phyloP scores from a whole-genome alignment of 495 filamentous ascomycete species.

The Chaetomium cochliodes region DNA sequence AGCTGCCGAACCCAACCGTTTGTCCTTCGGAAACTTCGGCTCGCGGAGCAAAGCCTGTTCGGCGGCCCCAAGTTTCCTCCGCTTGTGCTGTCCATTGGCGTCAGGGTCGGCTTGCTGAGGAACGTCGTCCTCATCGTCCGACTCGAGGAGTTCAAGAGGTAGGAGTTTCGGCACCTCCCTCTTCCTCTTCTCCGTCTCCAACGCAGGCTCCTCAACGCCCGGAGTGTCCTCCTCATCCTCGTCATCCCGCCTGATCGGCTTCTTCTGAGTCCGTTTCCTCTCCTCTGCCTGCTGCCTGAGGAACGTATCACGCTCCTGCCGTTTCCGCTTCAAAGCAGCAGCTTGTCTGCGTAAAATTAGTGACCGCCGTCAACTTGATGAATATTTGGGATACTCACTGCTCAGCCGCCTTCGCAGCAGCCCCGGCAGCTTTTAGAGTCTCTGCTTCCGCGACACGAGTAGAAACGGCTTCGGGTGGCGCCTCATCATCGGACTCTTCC shows the following conservation, averaged over 20 bases:
- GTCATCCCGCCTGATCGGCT: constrained; percentile 11
- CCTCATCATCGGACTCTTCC: constrained; percentile 45
- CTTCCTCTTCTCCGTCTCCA: constrained; percentile 31
- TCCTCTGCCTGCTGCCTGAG: constrained; percentile 48
- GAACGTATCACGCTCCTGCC: constrained; percentile 47
- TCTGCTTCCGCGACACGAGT: constrained; percentile 40
- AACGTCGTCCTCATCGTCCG: constrained; percentile 41
- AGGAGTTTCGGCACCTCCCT: constrained; percentile 41
- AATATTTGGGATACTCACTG: constrained; percentile 31
- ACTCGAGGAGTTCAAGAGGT: constrained; percentile 49
- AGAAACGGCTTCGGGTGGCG: constrained; percentile 48
- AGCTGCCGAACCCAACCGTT: constrained; percentile 42
- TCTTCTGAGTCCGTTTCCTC: constrained; percentile 34
- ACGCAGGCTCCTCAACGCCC: constrained; percentile 17
- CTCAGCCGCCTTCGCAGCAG: constrained; percentile 43
- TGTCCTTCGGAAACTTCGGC: constrained; percentile 38
- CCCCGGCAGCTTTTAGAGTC: constrained; percentile 37
- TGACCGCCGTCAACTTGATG: not conserved
- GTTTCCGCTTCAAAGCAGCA: constrained; percentile 44
- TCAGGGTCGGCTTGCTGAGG: constrained; percentile 21
- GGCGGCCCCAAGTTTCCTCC: constrained; percentile 36
- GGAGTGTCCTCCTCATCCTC: constrained; percentile 26
- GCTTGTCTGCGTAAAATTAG: constrained; percentile 39
- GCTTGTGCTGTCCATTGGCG: constrained; percentile 33
- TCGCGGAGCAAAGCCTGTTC: constrained; percentile 30